Percentiles rank a stretch among this genome's conserved stretches.
These are phyloP conservation scores for Evernia prunastri DNA, from an alignment of 495 filamentous ascomycete genomes.

Conservation along the genomic window DNA sequence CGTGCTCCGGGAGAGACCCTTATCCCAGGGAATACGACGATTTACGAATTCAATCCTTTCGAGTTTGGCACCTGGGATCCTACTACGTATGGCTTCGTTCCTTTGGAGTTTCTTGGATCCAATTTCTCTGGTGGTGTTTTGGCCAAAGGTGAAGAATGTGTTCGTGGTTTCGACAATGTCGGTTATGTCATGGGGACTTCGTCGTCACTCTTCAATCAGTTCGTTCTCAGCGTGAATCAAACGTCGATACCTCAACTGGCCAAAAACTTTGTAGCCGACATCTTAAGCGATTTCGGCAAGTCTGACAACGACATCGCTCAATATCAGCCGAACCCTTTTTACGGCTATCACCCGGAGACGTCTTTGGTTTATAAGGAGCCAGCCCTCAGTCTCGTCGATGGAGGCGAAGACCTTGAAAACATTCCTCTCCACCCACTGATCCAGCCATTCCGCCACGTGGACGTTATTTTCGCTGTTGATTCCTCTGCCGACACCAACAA, in stretches of 20 bases:
- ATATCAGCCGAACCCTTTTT: constrained; percentile 83
- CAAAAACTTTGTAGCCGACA: constrained; percentile 43
- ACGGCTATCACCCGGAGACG: constrained; percentile 54
- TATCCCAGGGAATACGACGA: constrained; percentile 69
- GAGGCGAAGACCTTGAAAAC: constrained; percentile 82
- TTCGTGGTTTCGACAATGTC: constrained; percentile 75
- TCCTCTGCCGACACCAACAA: constrained; percentile 69
- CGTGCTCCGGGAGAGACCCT: constrained; percentile 59
- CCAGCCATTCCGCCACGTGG: constrained; percentile 69
- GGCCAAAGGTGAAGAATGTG: constrained; percentile 53
- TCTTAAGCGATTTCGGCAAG: constrained; percentile 50
- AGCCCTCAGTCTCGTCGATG: constrained; percentile 74
- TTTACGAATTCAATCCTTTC: constrained; percentile 81
- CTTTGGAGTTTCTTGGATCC: constrained; percentile 69
- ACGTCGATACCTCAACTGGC: constrained; percentile 49
- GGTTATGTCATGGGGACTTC: constrained; percentile 88
- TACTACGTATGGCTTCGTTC: constrained; percentile 70
- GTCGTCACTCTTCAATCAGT: constrained; percentile 81
- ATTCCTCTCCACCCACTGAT: constrained; percentile 81
- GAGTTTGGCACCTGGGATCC: constrained; percentile 85
- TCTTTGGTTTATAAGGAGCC: constrained; percentile 51
- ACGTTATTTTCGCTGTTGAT: constrained; percentile 91
- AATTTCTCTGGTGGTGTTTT: constrained; percentile 65
- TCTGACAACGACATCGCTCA: constrained; percentile 71
- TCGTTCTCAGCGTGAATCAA: constrained; percentile 53